phyloP scores from a whole-genome alignment of 257 asterid species.

The Penstemon davidsonii region DNA sequence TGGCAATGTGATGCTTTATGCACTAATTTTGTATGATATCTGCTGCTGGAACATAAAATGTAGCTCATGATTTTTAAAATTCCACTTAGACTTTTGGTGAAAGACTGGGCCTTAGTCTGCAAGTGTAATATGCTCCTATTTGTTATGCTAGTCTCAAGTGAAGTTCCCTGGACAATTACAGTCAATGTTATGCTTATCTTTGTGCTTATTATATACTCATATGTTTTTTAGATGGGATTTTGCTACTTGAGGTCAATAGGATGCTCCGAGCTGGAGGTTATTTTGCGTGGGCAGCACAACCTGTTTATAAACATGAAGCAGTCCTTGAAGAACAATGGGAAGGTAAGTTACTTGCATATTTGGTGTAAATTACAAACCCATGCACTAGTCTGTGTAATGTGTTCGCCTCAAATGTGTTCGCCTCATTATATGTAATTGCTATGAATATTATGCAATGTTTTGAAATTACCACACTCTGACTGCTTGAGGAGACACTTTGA shows the following conservation, averaged over 20 bases:
- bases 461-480: conserved; percentile 12
- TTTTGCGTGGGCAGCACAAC: conserved; percentile 97
- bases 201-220: conserved; percentile 21
- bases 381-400: not conserved
- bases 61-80: conserved; percentile 9
- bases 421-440: not conserved
- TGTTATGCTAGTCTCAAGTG: conserved; percentile 1
- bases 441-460: not conserved
- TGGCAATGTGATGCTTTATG: conserved; percentile 1
- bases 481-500: conserved; percentile 12
- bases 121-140: not conserved
- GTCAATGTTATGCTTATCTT: conserved; percentile 15
- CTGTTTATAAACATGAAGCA: conserved; percentile 90
- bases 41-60: conserved; percentile 18
- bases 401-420: conserved; percentile 4
- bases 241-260: conserved; percentile 93
- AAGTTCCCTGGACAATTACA: conserved; percentile 1
- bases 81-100: not conserved
- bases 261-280: conserved; percentile 96
- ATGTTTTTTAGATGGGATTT: conserved; percentile 69
- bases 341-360: conserved; percentile 48
- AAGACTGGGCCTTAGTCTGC: conserved; percentile 2
- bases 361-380: conserved; percentile 8
- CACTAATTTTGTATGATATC: not conserved
- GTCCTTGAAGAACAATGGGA: conserved; percentile 87